Conservation (phyloP, 306 rosid genomes). For the Quercus engelmannii region DNA sequence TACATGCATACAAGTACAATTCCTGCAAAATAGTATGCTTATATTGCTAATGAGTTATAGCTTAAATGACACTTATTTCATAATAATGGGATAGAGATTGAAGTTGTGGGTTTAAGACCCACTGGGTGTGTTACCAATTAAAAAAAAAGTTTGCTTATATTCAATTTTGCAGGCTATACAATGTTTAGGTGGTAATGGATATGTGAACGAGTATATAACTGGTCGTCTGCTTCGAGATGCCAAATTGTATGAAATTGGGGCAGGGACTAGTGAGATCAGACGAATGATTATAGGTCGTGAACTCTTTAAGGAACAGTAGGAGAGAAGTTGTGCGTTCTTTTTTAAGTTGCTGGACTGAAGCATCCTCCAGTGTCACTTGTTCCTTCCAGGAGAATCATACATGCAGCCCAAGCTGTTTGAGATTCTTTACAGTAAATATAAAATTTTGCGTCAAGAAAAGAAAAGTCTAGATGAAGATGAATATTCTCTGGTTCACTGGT, state of each 20-base stretch:
- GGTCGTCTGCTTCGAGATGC: slow-evolving; percentile 93
- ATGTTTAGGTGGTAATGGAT: slow-evolving; percentile 94
- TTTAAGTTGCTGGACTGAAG: neutral
- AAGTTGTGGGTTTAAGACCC: too few relatives aligned
- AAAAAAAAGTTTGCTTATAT: neutral
- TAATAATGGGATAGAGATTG: too few relatives aligned
- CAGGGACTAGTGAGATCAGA: slow-evolving; percentile 92
- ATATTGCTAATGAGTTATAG: neutral
- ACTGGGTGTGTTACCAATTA: too few relatives aligned
- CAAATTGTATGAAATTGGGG: slow-evolving; percentile 82
- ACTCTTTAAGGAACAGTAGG: slow-evolving; percentile 71
- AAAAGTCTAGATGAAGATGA: neutral
- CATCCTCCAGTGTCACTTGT: neutral
- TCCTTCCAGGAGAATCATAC: neutral
- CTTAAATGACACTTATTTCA: too few relatives aligned
- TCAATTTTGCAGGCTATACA: slow-evolving; percentile 68
- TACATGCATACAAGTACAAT: neutral
- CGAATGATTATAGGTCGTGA: slow-evolving; percentile 91
- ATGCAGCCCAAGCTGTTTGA: neutral
- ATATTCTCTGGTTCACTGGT: neutral
- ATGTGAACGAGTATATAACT: slow-evolving; percentile 81
- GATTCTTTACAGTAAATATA: neutral
- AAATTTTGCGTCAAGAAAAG: neutral
- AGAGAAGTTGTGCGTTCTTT: neutral
- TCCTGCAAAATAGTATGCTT: neutral